Evolutionary conservation across 768 basidiomycete genomes (phyloP).

Genomic region (Xanthoconium stramineum): DNA sequence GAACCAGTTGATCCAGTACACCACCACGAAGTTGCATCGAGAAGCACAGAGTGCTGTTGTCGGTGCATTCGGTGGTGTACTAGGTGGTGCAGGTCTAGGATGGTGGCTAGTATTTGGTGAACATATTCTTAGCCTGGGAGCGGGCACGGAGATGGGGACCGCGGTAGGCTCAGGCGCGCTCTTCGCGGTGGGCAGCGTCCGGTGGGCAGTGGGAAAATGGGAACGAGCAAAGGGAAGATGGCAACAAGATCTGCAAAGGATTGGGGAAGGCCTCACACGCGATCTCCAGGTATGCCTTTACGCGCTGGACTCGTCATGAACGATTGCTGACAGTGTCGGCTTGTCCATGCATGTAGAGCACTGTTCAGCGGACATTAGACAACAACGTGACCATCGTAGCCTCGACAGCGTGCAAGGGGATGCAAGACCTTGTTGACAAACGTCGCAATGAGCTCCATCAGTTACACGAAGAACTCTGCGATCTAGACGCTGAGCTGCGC

Average conservation of each 20-base stretch:
- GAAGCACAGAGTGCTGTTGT: slow-evolving; percentile 58
- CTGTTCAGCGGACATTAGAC: slow-evolving; percentile 44
- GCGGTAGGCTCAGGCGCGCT: slow-evolving; percentile 60
- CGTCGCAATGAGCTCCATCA: slow-evolving; percentile 45
- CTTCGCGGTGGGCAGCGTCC: slow-evolving; percentile 43
- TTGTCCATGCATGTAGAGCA: slow-evolving; percentile 41
- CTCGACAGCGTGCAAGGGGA: slow-evolving; percentile 43
- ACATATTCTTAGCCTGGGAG: slow-evolving; percentile 34
- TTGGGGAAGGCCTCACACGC: slow-evolving; percentile 59
- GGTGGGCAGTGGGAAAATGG: slow-evolving; percentile 68
- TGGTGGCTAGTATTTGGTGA: slow-evolving; percentile 51
- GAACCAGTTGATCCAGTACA: slow-evolving; percentile 49
- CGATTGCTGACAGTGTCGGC: background rate
- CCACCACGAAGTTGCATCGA: slow-evolving; percentile 60
- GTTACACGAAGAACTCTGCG: slow-evolving; percentile 41
- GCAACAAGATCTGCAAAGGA: slow-evolving; percentile 64
- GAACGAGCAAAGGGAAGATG: slow-evolving; percentile 63
- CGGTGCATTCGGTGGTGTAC: slow-evolving; percentile 45
- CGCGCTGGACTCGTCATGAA: background rate
- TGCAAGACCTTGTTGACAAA: slow-evolving; percentile 40
- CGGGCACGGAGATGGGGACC: slow-evolving; percentile 50
- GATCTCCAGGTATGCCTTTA: slow-evolving; percentile 53
- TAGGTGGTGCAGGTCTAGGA: slow-evolving; percentile 48
- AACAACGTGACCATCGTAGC: slow-evolving; percentile 54
- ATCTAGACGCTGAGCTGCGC: slow-evolving; percentile 36